Percentiles rank a stretch among this genome's conserved stretches.
Conservation (phyloP, 495 filamentous ascomycete genomes). For the Trichoderma asperelloides region DNA sequence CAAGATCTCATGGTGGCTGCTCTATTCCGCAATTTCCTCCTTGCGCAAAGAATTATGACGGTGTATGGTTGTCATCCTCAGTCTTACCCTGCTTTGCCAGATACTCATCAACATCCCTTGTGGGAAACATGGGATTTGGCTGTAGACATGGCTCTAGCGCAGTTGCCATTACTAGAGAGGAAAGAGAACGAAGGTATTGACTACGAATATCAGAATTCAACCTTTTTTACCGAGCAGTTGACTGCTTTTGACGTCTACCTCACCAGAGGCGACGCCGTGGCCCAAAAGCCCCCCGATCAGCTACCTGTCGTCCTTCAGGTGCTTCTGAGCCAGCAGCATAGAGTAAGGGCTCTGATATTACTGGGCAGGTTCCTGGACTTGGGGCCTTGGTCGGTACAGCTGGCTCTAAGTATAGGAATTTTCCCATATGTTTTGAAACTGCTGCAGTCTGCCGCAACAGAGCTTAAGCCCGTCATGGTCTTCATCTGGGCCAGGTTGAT, state of each 20-base stretch:
- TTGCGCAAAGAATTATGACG: slow-evolving; percentile 91
- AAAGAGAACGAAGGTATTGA: slow-evolving; percentile 61
- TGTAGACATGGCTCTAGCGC: slow-evolving; percentile 89
- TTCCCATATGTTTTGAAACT: slow-evolving; percentile 97
- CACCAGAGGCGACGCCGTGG: slow-evolving; percentile 67
- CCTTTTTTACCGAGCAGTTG: slow-evolving; percentile 94
- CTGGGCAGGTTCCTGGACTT: slow-evolving; percentile 91
- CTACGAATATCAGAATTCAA: slow-evolving; percentile 89
- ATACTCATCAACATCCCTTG: slow-evolving; percentile 84
- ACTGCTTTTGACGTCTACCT: slow-evolving; percentile 97
- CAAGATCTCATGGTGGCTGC: slow-evolving; percentile 99
- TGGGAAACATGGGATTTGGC: slow-evolving; percentile 98
- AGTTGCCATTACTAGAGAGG: slow-evolving; percentile 73
- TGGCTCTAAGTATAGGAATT: slow-evolving; percentile 93
- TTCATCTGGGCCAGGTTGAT: slow-evolving; percentile 98
- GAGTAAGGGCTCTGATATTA: slow-evolving; percentile 85
- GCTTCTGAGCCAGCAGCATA: slow-evolving; percentile 87
- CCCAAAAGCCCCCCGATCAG: slow-evolving; percentile 83
- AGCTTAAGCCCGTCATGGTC: slow-evolving; percentile 97
- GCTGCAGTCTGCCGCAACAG: slow-evolving; percentile 85
- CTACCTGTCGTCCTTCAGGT: slow-evolving; percentile 95
- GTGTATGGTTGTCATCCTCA: slow-evolving; percentile 91
- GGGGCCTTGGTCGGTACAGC: slow-evolving; percentile 94
- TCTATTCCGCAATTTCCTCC: slow-evolving; percentile 89
- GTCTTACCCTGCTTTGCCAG: slow-evolving; percentile 78